A percentile compares a stretch with the other conserved stretches of the same genome.
Conservation (phyloP, 805 yeast genomes). For the Yarrowia divulgata region DNA sequence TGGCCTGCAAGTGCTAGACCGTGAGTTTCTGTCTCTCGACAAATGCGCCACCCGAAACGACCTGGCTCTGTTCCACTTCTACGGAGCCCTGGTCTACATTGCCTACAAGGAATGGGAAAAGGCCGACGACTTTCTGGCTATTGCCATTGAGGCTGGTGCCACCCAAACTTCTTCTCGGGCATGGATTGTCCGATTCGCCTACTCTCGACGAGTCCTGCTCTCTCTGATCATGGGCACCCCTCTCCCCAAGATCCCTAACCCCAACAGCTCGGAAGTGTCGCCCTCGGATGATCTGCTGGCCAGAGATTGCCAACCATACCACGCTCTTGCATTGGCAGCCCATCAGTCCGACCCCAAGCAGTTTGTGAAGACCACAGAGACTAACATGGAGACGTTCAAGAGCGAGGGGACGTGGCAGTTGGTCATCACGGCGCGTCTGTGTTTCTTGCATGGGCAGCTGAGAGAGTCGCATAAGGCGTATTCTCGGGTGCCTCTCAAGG, state of each 20-base stretch:
- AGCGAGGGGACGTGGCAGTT: conserved; percentile 9
- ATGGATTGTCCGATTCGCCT: conserved; percentile 15
- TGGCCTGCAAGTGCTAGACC: conserved; percentile 8
- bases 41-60: conserved; percentile 29
- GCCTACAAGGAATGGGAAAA: conserved; percentile 39
- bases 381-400: conserved; percentile 15
- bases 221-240: conserved; percentile 19
- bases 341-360: conserved; percentile 6
- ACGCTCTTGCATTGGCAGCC: conserved; percentile 20
- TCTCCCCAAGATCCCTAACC: conserved; percentile 8
- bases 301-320: conserved; percentile 34
- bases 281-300: conserved; percentile 23
- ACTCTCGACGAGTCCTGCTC: conserved; percentile 8
- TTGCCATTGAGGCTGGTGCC: conserved; percentile 31
- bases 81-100: conserved; percentile 41
- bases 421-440: conserved; percentile 10
- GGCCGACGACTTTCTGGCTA: conserved; percentile 42
- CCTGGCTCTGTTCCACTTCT: conserved; percentile 41
- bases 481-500: conserved; percentile 32
- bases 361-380: conserved; percentile 15
- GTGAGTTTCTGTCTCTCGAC: conserved; percentile 21
- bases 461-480: conserved; percentile 28
- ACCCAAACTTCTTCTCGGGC: not conserved
- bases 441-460: conserved; percentile 27
- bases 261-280: conserved; percentile 11